Evolutionary conservation across 139 green algal genomes (phyloP), one percentile per base, ranked within the genome.

Genomic region (Micromonas commoda): DNA sequence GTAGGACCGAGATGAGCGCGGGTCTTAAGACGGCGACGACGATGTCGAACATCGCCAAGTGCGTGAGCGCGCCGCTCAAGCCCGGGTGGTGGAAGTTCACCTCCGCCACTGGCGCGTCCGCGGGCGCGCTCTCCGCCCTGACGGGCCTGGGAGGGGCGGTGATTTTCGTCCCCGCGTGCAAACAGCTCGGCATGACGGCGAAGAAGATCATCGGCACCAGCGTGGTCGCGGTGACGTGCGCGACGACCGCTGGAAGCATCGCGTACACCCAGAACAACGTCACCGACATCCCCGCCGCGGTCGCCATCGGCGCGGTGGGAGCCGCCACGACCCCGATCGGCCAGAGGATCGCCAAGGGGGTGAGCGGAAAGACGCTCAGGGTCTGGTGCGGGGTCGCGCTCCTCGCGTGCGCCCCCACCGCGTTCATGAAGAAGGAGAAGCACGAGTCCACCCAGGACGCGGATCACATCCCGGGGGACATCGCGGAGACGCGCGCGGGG

Each of bases 201-300:
- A 61, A 63, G 53, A n/a, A 75, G 24, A 75, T 75, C 68, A 37
- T 75, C 37, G 68, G 68, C 37, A 75, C 68, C 20, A 39, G 37
- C 23, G 68, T 75, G 0, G 68, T 61, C 34, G 68, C 68, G 37
- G 68, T 75, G 37, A 75, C 68, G 34, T 38, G 68, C 19, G 68
- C 68, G 26, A 75, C 68, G 34, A 39, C 68, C 34, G 68, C 68
- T 35, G 68, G 68, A 24, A 35, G 16, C 5, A 63, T 61, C 24
- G 68, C 68, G 68, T 75, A 75, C 68, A 37, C 68, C 37, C 35
- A 60, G 68, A 75, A 75, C 24, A 39, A 39, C 37, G 68, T 75
- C 21, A 75, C 26, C 20, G 68, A 75, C 37, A 29, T 75, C 21
- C 68, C 68, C 34, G 37, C 37, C 26, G 68, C 68, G 68, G 34